Conservation (phyloP, 805 yeast species). For the Ascoidea tarda region DNA sequence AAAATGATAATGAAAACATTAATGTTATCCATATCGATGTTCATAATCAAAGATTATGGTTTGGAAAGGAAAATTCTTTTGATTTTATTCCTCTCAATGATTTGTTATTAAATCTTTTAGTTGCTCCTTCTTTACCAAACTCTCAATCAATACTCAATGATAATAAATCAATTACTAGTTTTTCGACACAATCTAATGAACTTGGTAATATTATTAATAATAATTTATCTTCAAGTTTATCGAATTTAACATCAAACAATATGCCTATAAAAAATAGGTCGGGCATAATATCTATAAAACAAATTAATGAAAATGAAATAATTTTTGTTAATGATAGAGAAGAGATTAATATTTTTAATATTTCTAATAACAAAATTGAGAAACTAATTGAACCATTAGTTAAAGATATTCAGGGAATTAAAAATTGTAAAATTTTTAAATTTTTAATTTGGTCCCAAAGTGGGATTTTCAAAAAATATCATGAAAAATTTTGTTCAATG, state of each 20-base stretch:
- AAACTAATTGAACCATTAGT: constrained; percentile 23
- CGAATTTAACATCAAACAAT: background rate
- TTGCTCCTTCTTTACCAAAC: background rate
- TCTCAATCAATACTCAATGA: too few species aligned
- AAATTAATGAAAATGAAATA: constrained; percentile 15
- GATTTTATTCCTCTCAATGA: background rate
- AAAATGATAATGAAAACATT: background rate
- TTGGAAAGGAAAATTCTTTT: background rate
- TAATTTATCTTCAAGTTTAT: background rate
- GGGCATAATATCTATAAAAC: constrained; percentile 20
- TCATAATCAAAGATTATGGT: background rate
- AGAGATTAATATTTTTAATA: constrained; percentile 2
- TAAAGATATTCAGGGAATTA: constrained; percentile 25
- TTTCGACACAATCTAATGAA: background rate
- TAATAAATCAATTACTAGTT: background rate
- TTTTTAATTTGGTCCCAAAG: constrained; percentile 26
- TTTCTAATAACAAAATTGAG: constrained; percentile 2
- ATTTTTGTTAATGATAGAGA: constrained; percentile 19
- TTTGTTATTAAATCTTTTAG: background rate
- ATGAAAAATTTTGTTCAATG: constrained; percentile 10
- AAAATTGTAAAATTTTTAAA: constrained; percentile 18
- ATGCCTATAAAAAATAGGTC: constrained; percentile 8
- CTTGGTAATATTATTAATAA: too few species aligned
- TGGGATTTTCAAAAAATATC: constrained; percentile 23
- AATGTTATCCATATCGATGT: background rate